Evolutionary conservation across 192 early-diverging fungal genomes (phyloP).

Genomic region (Dimargaris cristalligena): DNA sequence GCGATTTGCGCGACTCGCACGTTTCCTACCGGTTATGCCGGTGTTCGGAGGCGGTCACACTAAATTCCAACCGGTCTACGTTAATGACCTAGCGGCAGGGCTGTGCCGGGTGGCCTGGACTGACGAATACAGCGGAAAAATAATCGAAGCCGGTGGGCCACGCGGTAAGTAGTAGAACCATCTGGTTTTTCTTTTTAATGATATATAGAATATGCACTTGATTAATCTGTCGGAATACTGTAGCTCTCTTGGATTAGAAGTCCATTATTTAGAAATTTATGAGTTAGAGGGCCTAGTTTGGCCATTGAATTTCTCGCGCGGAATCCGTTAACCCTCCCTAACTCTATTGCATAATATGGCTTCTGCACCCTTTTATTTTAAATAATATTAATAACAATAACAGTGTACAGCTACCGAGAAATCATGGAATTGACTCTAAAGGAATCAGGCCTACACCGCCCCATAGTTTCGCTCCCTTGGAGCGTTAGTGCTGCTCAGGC

Average conservation of each 20-base stretch:
- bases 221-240: neutral
- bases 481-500: constrained; percentile 15
- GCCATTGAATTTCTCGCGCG: neutral
- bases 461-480: constrained; percentile 19
- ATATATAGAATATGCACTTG: neutral
- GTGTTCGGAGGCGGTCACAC: constrained; percentile 19
- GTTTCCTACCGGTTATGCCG: constrained; percentile 17
- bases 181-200: too few species aligned
- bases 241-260: neutral
- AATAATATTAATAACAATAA: neutral
- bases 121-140: constrained; percentile 11
- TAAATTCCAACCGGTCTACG: constrained; percentile 20
- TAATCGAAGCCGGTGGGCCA: constrained; percentile 17
- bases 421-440: constrained; percentile 15
- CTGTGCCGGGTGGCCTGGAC: constrained; percentile 2
- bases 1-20: constrained; percentile 16
- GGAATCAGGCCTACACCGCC: constrained; percentile 14
- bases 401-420: constrained; percentile 19
- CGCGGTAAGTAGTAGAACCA: constrained; percentile 6
- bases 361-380: neutral
- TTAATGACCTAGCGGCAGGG: constrained; percentile 15
- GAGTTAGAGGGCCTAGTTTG: neutral
- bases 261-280: neutral
- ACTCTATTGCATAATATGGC: neutral
- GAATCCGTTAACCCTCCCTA: neutral